phyloP scores from a whole-genome alignment of 768 basidiomycete genomes.

The Panaeolus cyanescens region DNA sequence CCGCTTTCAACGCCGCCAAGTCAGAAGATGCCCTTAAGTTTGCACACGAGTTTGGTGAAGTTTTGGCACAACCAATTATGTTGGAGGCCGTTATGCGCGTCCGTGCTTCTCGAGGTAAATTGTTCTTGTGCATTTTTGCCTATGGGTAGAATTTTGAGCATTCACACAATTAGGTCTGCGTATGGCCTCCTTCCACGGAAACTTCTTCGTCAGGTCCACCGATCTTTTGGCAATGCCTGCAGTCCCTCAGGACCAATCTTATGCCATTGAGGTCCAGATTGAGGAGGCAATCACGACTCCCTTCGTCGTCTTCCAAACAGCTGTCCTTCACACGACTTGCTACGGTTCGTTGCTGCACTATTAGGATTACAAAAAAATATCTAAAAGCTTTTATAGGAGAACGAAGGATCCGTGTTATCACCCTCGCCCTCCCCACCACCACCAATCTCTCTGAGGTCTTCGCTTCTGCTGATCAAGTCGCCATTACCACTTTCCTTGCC shows the following conservation, averaged over 20 bases:
- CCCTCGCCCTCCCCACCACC: constrained; percentile 85
- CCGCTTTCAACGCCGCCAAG: constrained; percentile 93
- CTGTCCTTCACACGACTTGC: constrained; percentile 91
- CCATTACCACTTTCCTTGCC: constrained; percentile 79
- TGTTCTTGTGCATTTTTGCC: not conserved
- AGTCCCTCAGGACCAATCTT: constrained; percentile 95
- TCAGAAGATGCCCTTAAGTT: constrained; percentile 98
- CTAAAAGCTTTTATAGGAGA: constrained; percentile 46
- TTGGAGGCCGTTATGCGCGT: constrained; percentile 98
- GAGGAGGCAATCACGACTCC: constrained; percentile 91
- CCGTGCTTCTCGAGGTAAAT: constrained; percentile 88
- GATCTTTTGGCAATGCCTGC: constrained; percentile 95
- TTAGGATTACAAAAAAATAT: not conserved
- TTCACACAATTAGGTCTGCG: constrained; percentile 69
- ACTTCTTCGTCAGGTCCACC: constrained; percentile 97
- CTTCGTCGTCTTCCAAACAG: constrained; percentile 93
- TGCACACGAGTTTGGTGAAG: constrained; percentile 94
- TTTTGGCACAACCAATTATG: constrained; percentile 92
- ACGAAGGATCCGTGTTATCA: constrained; percentile 89
- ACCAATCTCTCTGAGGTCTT: constrained; percentile 87
- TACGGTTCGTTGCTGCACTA: constrained; percentile 55
- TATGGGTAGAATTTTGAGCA: constrained; percentile 3
- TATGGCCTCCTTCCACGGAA: constrained; percentile 98
- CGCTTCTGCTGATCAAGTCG: constrained; percentile 88
- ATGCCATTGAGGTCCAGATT: constrained; percentile 93